phyloP scores from a whole-genome alignment of 2,329 filamentous ascomycete species.

The Fusarium mangiferae region DNA sequence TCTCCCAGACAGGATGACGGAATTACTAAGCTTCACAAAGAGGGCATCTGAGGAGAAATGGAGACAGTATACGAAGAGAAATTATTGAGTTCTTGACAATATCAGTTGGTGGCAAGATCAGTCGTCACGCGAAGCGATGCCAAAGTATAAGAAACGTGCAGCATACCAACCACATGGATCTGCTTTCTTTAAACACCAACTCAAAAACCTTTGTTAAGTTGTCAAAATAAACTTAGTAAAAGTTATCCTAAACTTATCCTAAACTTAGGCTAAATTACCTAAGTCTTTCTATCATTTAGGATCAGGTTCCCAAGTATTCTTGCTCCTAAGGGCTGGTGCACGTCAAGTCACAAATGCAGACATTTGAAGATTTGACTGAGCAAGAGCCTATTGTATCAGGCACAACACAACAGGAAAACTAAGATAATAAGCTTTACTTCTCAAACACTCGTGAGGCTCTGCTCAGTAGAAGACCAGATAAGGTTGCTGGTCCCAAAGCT shows the following conservation, averaged over 20 bases:
- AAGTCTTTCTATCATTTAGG: too few relatives aligned
- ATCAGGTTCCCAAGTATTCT: too few relatives aligned
- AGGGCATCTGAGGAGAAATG: neutral
- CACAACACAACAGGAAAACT: neutral
- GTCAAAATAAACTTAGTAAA: too few relatives aligned
- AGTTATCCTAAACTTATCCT: too few relatives aligned
- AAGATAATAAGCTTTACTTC: neutral
- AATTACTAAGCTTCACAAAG: neutral
- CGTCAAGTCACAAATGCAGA: neutral
- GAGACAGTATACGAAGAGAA: neutral
- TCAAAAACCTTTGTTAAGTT: too few relatives aligned
- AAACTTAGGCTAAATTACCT: too few relatives aligned
- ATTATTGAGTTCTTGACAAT: neutral
- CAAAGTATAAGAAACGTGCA: neutral
- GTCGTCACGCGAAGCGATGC: neutral
- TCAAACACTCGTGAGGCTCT: accelerated
- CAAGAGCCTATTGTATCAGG: accelerated
- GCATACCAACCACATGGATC: too few relatives aligned
- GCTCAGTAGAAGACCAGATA: accelerated
- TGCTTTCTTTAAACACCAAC: too few relatives aligned
- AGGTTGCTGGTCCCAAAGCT: neutral
- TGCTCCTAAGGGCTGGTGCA: too few relatives aligned
- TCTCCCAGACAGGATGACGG: neutral
- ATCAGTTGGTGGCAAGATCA: too few relatives aligned
- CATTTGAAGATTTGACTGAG: neutral